Evolutionary conservation across 1,284 basidiomycete species (phyloP), one percentile per base, ranked within the genome.

Genomic region (Microbotryum scabiosae): DNA sequence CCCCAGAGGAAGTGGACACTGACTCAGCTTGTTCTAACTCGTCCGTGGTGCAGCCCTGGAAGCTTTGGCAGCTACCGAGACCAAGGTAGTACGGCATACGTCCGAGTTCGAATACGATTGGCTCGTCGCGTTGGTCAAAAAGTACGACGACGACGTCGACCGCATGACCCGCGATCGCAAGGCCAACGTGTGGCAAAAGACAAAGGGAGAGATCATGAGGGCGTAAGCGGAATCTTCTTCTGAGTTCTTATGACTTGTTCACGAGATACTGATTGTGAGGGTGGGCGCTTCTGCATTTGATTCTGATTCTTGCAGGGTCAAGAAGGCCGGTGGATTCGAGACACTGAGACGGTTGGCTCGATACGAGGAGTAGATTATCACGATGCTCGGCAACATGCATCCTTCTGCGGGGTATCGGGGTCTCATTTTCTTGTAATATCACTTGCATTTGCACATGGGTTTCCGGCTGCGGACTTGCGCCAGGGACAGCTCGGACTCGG

Each of bases 131-230:
- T 80, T 97, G 41, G 82, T 90, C 12, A 73, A 75, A 46, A 85
- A 82, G 74, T 80, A 97, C 76, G 87, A 85, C 0, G 77, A 80
- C 45, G 86, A 97, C 76, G 77, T 85, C 21, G 81, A 83, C 28
- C 79, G 76, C 46, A 96, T 96, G 90, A 83, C 85, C 12, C 80
- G 79, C 66, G 93, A 97, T 77, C 77, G 83, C 66, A 85, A 81
- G 74, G 75, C 87, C 64, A 97, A 98, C 73, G 76, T 82, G 25
- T 85, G 85, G 76, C 94, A 97, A 77, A 84, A 86, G 73, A 97
- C 92, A 5, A 81, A 79, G 44, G 93, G 90, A 20, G 85, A 93
- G 77, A 77, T 98, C 72, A 80, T 74, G 70, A 71, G 79, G 49
- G 63, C 68, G 60, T 73, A 52, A 57, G 70, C 70, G 6, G 30